Evolutionary conservation across 2,329 filamentous ascomycete genomes (phyloP).

Genomic region (Thielaviopsis musarum): DNA sequence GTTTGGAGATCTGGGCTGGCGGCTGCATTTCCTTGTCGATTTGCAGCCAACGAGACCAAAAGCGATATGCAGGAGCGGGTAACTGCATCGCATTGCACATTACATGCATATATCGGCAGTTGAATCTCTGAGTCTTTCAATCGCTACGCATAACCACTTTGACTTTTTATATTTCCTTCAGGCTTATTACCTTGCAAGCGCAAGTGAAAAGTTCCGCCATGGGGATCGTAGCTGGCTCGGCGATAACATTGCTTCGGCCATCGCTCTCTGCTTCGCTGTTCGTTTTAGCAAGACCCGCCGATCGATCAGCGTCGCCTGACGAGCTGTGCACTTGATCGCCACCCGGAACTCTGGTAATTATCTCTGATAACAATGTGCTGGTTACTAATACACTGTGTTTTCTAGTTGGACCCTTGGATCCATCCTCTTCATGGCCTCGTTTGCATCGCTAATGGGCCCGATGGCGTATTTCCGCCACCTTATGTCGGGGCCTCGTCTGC

Average conservation of each 20-base stretch:
- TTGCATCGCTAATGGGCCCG: conserved; percentile 88
- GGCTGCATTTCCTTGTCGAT: neutral
- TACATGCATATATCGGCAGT: neutral
- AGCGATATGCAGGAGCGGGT: neutral
- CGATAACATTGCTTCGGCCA: neutral
- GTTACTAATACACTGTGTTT: conserved; percentile 12
- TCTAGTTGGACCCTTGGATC: conserved; percentile 89
- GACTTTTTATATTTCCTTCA: neutral
- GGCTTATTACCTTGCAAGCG: neutral
- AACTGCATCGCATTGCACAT: neutral
- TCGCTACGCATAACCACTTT: neutral
- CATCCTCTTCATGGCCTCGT: conserved; percentile 74
- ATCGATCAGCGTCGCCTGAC: neutral
- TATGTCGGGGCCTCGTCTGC: conserved; percentile 65
- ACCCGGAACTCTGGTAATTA: neutral
- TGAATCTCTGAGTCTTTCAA: neutral
- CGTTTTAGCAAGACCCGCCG: too few relatives aligned
- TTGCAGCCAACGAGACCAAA: too few relatives aligned
- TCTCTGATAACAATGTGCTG: conserved; percentile 16
- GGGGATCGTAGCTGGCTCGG: neutral
- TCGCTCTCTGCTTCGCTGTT: neutral
- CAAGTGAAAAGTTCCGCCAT: neutral
- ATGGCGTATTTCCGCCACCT: conserved; percentile 70
- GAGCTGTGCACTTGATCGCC: neutral
- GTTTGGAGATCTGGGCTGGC: neutral